Evolutionary conservation across 2,329 filamentous ascomycete species (phyloP).

Genomic region (Stemphylium beticola): DNA sequence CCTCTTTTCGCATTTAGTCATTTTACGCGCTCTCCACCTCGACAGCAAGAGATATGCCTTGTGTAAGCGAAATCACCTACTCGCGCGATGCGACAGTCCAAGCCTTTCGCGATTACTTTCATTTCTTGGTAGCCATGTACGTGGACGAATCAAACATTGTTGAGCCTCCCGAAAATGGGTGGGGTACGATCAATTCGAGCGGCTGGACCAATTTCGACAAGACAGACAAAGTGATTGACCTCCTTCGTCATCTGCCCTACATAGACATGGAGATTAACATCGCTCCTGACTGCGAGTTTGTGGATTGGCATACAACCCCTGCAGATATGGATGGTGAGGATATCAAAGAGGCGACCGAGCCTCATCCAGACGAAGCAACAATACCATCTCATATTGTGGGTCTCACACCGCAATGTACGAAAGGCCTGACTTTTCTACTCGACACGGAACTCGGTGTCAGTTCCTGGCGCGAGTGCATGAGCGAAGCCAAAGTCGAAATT

Average conservation of each 20-base stretch:
- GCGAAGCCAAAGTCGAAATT: not conserved
- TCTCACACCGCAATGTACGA: too few species aligned
- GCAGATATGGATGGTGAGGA: conserved; percentile 2
- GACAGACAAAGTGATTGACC: conserved; percentile 14
- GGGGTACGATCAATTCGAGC: conserved; percentile 13
- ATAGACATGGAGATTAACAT: not conserved
- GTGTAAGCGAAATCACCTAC: conserved; percentile 11
- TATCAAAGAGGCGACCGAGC: not conserved
- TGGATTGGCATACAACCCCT: not conserved
- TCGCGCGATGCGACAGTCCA: conserved; percentile 11
- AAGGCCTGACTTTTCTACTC: conserved; percentile 16
- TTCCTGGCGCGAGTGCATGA: conserved; percentile 12
- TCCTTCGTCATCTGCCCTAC: conserved; percentile 16
- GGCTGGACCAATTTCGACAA: conserved; percentile 6
- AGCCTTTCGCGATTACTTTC: conserved; percentile 14
- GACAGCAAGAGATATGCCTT: too few species aligned
- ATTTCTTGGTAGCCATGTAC: conserved; percentile 21
- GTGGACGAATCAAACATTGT: conserved; percentile 8
- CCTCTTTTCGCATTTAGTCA: too few species aligned
- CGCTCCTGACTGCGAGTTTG: conserved; percentile 8
- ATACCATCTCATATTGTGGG: conserved; percentile 17
- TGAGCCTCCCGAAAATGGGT: conserved; percentile 17
- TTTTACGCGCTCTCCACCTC: too few species aligned
- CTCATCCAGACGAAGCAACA: not conserved
- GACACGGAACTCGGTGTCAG: conserved; percentile 16